A percentile compares a stretch with the other conserved stretches of the same genome.
phyloP scores from a whole-genome alignment of 2,329 filamentous ascomycete species.

The Venturia oleaginea region DNA sequence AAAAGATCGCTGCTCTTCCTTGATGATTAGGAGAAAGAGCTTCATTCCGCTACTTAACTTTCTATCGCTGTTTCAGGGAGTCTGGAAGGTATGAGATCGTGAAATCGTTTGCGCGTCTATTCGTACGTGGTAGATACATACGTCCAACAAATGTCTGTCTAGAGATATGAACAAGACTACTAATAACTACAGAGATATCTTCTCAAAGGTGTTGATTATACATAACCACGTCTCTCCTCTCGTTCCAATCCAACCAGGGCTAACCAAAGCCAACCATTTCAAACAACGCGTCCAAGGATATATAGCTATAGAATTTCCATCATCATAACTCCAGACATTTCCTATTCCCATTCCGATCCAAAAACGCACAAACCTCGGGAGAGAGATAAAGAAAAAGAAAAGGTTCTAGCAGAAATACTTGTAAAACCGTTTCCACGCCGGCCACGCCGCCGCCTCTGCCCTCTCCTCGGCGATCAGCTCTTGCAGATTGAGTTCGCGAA shows the following conservation, averaged over 20 bases:
- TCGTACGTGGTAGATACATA: not conserved
- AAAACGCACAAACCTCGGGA: not conserved
- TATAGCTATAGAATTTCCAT: not conserved
- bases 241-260: too few relatives aligned
- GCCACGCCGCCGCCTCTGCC: conserved; percentile 63
- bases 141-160: too few relatives aligned
- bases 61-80: too few relatives aligned
- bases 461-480: conserved; percentile 71
- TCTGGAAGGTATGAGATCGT: not conserved
- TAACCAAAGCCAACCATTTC: not conserved
- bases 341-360: not conserved
- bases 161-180: not conserved
- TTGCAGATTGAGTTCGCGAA: conserved; percentile 73
- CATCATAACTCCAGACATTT: not conserved
- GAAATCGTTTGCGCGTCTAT: not conserved
- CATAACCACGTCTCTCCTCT: not conserved
- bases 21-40: too few relatives aligned
- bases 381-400: not conserved
- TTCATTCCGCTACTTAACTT: too few relatives aligned
- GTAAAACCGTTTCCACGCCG: conserved; percentile 66
- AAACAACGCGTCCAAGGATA: not conserved
- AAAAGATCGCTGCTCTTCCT: too few relatives aligned
- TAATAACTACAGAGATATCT: not conserved
- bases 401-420: conserved; percentile 56
- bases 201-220: not conserved